Base-by-base conservation (phyloP, 2,329 filamentous ascomycete species). In the Tolypocladium tundrense region DNA sequence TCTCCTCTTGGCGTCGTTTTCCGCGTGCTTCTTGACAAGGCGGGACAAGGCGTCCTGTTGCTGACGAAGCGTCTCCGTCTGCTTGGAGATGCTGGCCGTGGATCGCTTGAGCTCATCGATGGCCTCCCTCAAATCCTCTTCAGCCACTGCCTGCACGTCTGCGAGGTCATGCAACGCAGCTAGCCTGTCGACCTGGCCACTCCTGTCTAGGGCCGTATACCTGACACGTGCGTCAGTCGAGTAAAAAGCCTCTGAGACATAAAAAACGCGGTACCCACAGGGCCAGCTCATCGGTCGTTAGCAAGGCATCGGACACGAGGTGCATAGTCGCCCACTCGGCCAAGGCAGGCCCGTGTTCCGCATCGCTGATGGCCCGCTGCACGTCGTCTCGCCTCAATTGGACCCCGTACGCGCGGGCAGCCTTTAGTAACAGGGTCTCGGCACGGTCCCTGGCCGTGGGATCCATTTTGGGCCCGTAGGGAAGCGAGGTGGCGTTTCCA, bases 71-170 rank as follows among this genome's bases (percentile, higher is more conserved):
- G 79, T 75, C 65, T 84, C 81, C 35, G 79, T 85, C 66, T 90
- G 87, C 68, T 81, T 80, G 60, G 81, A 77, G 35, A 90, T 87
- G 21, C 79, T 79, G 21, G 78, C 78, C 0, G 87, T 89, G 1
- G 87, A 88, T 42, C 75, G 75, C 59, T 82, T 78, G n/a, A 91
- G 74, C 56, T 87, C 81, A 3, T 80, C 77, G 54, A 88, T 83
- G 19, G 87, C 87, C 45, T 74, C 70, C 56, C 76, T 76, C 57
- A 90, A 74, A 55, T 88, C 84, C 33, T 79, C 73, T 58, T 88
- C 85, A 16, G 75, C 72, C 52, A 88, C 69, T 6, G 80, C 77
- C 57, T 78, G 78, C 40, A 79, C 70, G 39, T 73, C 65, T 4
- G 75, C 72, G n/a, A 79, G 63, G 61, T 83, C 76, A 58, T 78